Evolutionary conservation across 768 basidiomycete genomes (phyloP).

Genomic region (Sporobolomyces pararoseus): DNA sequence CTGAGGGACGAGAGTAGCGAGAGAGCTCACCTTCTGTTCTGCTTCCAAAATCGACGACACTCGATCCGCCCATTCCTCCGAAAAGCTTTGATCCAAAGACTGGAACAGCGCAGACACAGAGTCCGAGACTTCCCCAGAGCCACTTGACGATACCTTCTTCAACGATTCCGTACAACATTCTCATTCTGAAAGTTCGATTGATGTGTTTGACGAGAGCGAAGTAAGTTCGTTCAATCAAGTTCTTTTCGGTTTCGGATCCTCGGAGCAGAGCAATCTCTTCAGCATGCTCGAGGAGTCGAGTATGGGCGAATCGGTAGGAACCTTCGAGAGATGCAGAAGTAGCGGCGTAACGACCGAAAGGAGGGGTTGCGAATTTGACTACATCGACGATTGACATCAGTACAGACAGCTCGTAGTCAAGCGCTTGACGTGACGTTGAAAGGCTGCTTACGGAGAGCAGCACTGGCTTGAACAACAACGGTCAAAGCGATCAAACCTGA

Average conservation of each 20-base stretch:
- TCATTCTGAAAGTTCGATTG: constrained; percentile 68
- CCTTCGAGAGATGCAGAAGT: constrained; percentile 83
- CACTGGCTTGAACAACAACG: constrained; percentile 75
- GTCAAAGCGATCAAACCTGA: constrained; percentile 57
- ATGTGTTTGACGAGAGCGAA: constrained; percentile 79
- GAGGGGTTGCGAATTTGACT: constrained; percentile 85
- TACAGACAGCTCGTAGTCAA: no score
- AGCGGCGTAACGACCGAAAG: constrained; percentile 86
- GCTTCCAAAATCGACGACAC: constrained; percentile 66
- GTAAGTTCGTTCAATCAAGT: constrained; percentile 83
- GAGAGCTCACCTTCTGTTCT: constrained; percentile 74
- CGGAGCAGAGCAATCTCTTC: constrained; percentile 59
- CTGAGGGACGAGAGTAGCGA: neutral
- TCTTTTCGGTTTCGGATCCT: constrained; percentile 90
- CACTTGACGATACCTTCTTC: constrained; percentile 95
- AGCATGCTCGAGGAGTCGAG: constrained; percentile 78
- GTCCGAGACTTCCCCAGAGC: constrained; percentile 90
- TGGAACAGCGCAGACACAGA: constrained; percentile 85
- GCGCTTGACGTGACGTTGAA: no score
- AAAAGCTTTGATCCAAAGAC: constrained; percentile 78
- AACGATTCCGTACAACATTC: constrained; percentile 84
- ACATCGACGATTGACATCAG: constrained; percentile 20
- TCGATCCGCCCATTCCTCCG: constrained; percentile 51
- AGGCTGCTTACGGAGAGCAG: constrained; percentile 67
- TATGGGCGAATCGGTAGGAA: constrained; percentile 83